Evolutionary conservation across 1,284 basidiomycete genomes (phyloP), one percentile per base, ranked within the genome.

Genomic region (Ustilago tritici): DNA sequence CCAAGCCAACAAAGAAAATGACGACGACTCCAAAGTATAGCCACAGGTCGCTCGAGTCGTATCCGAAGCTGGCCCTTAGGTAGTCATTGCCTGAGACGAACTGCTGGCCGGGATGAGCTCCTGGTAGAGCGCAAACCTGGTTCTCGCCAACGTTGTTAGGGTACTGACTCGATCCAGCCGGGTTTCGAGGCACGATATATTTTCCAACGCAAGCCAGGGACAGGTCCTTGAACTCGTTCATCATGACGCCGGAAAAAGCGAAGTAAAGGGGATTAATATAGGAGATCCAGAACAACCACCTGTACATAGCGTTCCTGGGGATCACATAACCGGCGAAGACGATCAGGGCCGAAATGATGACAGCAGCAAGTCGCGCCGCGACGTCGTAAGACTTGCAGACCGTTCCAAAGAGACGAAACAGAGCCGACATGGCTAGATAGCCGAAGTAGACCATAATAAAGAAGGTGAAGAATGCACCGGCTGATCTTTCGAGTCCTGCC

Each of bases 291-390:
- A 62, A 88, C 0, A 89, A 88, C 79, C 89, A 79, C 43, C 65
- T 62, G 46, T 80, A 78, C 81, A 81, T 81, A 56, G 70, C 61
- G 3, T 61, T 47, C 23, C 81, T 89, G 1, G 92, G 92, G 72
- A 93, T 90, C 66, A 92, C 90, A 84, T 93, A 93, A 2, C 92
- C 92, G 15, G 89, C 90, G 80, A 89, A 89, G 50, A 90, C 84
- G 47, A 89, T 89, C 90, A 91, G 86, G 89, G 92, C 52, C 90
- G 90, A 84, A 28, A 90, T 86, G 1, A 89, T 83, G 23, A 92
- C 82, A 71, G 91, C 92, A 15, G 90, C 90, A 15, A 92, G 56
- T 46, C 72, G 66, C 17, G 70, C 69, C 47, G 82, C 68, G 35
- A 76, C 66, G 55, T 81, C 69, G 78, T 78, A 62, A 43, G 58